Percentiles rank a stretch among this genome's conserved stretches.
These are phyloP conservation scores for Favolaschia claudopus DNA, from an alignment of 768 basidiomycete species.

Conservation along the genomic window DNA sequence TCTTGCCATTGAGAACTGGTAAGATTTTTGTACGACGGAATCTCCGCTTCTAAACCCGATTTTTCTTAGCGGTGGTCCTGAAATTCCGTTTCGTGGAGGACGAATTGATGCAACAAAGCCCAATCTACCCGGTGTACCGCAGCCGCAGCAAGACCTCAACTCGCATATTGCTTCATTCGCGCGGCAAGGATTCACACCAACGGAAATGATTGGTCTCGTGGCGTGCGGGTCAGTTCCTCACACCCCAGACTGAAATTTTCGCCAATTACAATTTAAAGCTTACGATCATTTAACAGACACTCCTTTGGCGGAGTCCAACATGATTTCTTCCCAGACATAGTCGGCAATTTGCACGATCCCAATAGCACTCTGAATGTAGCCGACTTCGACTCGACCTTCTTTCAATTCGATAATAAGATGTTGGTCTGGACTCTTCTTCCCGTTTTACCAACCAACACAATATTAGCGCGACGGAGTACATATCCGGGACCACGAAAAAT, in stretches of 20 bases:
- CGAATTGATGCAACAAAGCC: neutral
- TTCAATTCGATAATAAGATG: constrained; percentile 14
- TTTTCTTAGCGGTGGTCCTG: neutral
- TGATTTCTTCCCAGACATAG: constrained; percentile 1
- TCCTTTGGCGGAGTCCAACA: constrained; percentile 12
- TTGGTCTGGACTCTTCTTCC: neutral
- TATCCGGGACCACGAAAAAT: constrained; percentile 44
- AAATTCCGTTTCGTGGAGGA: neutral
- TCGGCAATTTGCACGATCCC: neutral
- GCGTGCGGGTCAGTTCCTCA: constrained; percentile 16
- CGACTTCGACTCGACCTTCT: constrained; percentile 8
- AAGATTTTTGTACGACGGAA: neutral
- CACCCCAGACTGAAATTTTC: neutral
- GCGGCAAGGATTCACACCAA: neutral
- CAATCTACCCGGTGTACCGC: neutral
- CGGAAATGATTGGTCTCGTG: constrained; percentile 19
- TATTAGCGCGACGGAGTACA: constrained; percentile 44
- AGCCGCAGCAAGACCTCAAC: neutral
- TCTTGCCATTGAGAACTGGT: constrained; percentile 12
- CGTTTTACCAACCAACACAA: neutral
- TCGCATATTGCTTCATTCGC: constrained; percentile 7
- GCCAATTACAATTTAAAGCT: neutral
- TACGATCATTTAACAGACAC: neutral
- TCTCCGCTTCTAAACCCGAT: neutral
- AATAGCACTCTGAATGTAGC: constrained; percentile 2